phyloP scores from a whole-genome alignment of 345 rosid genomes.

The Hibiscus syriacus region DNA sequence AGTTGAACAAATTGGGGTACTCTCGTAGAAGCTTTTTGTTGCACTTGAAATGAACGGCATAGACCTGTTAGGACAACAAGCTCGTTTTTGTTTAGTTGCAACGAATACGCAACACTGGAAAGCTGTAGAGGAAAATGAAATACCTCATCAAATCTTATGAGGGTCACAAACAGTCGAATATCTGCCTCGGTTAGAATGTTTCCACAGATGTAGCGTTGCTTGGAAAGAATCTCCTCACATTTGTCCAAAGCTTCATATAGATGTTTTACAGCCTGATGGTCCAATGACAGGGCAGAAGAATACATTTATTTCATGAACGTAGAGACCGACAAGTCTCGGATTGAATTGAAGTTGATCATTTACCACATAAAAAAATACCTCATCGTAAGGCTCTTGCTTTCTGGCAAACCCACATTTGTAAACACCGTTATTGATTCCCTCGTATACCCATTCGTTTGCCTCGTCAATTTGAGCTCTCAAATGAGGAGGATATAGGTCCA shows the following conservation, averaged over 20 bases:
- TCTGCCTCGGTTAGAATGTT: constrained; percentile 63
- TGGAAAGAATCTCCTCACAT: constrained; percentile 64
- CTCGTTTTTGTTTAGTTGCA: background rate
- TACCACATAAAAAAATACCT: constrained; percentile 21
- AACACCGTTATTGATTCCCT: constrained; percentile 44
- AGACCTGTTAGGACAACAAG: constrained; percentile 32
- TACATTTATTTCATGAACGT: background rate
- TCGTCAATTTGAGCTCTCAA: constrained; percentile 31
- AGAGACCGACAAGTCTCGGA: background rate
- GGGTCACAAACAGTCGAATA: constrained; percentile 70
- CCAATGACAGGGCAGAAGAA: background rate
- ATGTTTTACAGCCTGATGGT: constrained; percentile 55
- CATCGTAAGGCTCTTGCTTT: constrained; percentile 49
- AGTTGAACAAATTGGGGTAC: constrained; percentile 62
- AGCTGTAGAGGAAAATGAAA: background rate
- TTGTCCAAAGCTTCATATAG: constrained; percentile 65
- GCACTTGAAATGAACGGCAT: constrained; percentile 76
- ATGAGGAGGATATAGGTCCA: constrained; percentile 43
- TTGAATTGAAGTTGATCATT: background rate
- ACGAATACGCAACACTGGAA: background rate
- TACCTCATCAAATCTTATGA: constrained; percentile 96
- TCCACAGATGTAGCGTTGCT: constrained; percentile 69
- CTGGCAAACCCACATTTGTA: constrained; percentile 46
- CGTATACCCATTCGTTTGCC: constrained; percentile 44
- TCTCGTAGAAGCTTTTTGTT: constrained; percentile 64